These are phyloP conservation scores for Emergomyces pasteurianus DNA, from an alignment of 2,329 filamentous ascomycete species.

Conservation along the genomic window DNA sequence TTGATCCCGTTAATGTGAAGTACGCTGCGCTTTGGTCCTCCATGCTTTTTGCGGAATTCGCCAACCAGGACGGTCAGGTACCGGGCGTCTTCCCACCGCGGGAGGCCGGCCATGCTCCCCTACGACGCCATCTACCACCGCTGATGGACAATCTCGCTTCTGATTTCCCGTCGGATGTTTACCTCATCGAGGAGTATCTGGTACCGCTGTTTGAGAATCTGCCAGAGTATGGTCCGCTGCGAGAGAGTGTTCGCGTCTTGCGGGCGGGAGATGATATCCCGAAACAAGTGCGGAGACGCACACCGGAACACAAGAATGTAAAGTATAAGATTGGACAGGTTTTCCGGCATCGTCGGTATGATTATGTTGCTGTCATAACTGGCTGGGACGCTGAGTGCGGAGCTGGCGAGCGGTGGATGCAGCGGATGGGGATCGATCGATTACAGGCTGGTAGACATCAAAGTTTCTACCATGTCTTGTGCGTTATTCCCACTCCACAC, in stretches of 20 bases:
- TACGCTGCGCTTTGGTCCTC: constrained; percentile 66
- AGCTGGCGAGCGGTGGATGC: constrained; percentile 50
- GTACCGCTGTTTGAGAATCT: constrained; percentile 46
- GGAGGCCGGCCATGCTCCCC: constrained; percentile 35
- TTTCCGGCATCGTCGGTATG: constrained; percentile 68
- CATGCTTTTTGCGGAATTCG: constrained; percentile 38
- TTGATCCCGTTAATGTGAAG: constrained; percentile 49
- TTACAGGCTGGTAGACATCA: constrained; percentile 50
- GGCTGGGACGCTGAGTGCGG: constrained; percentile 65
- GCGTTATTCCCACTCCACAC: constrained; percentile 36
- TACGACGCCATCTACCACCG: constrained; percentile 51
- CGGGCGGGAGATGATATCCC: constrained; percentile 44
- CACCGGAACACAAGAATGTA: constrained; percentile 34
- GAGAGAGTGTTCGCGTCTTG: constrained; percentile 44
- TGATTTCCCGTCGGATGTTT: constrained; percentile 58
- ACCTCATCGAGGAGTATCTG: constrained; percentile 57
- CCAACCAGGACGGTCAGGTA: constrained; percentile 14
- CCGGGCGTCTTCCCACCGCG: constrained; percentile 13
- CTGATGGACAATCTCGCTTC: constrained; percentile 53
- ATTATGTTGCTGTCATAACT: constrained; percentile 68
- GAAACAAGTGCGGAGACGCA: constrained; percentile 34
- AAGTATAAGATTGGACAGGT: constrained; percentile 67
- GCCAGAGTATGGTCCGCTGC: constrained; percentile 42
- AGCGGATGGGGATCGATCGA: constrained; percentile 50
- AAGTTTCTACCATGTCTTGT: constrained; percentile 82